phyloP scores from a whole-genome alignment of 257 asterid species.

The Solanum chmielewskii region DNA sequence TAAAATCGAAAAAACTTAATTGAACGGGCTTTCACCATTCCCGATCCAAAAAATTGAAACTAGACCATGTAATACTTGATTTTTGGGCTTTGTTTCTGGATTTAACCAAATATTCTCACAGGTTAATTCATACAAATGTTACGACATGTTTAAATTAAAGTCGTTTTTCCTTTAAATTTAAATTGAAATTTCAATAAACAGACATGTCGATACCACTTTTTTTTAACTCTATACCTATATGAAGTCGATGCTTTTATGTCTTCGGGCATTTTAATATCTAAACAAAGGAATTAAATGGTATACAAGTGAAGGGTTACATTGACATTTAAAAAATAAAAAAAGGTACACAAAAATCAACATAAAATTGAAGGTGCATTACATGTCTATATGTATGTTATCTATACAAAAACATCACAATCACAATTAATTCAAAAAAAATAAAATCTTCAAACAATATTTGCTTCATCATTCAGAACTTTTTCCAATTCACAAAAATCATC shows the following conservation, averaged over 20 bases:
- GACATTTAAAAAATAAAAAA: background rate
- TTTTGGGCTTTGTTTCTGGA: background rate
- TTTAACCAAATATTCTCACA: background rate
- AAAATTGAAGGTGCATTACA: background rate
- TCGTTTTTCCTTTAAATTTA: no score
- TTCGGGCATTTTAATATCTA: background rate
- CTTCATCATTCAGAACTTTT: slow-evolving; percentile 24
- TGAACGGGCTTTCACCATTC: no score
- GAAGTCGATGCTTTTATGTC: background rate
- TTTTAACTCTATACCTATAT: background rate
- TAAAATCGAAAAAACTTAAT: no score
- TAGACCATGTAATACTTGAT: background rate
- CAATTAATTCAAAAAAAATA: background rate
- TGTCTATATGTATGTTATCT: background rate
- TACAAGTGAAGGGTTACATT: background rate
- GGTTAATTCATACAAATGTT: no score
- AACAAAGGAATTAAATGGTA: background rate
- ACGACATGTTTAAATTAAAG: no score
- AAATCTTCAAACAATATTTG: background rate
- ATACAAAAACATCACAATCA: background rate
- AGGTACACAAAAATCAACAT: background rate
- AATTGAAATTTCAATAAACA: no score
- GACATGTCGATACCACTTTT: background rate
- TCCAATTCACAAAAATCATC: slow-evolving; percentile 1
- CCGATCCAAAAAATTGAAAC: background rate